Base-by-base conservation (phyloP, 805 yeast genomes). In the Cyberlindnera subsufficiens region DNA sequence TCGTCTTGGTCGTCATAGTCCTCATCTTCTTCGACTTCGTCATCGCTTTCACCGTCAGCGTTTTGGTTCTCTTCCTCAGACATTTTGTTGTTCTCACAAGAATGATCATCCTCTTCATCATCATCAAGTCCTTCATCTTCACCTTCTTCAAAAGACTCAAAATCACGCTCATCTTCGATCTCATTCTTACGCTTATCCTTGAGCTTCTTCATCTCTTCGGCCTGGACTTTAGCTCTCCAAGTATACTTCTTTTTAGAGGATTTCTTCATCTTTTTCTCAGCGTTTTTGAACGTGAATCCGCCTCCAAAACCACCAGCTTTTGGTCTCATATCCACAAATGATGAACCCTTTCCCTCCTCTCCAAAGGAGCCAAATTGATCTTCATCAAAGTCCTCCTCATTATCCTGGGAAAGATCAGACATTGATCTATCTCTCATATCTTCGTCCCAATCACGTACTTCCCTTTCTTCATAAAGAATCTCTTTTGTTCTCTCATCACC, bases 251-350 rank as follows among this genome's bases (percentile, higher is more conserved):
- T 77, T 59, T 74, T 78, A 22, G 56, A 49, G 3, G 64, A 48
- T 46, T 66, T 70, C 46, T 63, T 67, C 7, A 77, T 69, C 40
- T 74, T 76, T 40, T 74, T 75, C 31, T 74, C 70, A 3, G 78
- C 64, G 55, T 79, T 74, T 5, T 69, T 61, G 54, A 86, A 85
- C 1, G 83, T 85, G 60, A 84, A 84, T 1, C 95, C 91, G 42
- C 73, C 64, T 1, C 88, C 89, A 29, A 69, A 52, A 0, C 84
- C 86, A 4, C 80, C 80, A 46, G 70, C 66, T 38, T 71, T 72
- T 0, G 91, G 89, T 49, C 95, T 69, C 56, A 80, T 71, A 59
- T 87, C 96, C 13, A 85, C 72, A 51, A 87, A 86, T 0, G 78
- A 71, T 30, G 55, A 41, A 3, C 42, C 17, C 6, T 39, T 25